Base-by-base conservation (phyloP, 495 filamentous ascomycete species). In the Venustampulla echinocandica region DNA sequence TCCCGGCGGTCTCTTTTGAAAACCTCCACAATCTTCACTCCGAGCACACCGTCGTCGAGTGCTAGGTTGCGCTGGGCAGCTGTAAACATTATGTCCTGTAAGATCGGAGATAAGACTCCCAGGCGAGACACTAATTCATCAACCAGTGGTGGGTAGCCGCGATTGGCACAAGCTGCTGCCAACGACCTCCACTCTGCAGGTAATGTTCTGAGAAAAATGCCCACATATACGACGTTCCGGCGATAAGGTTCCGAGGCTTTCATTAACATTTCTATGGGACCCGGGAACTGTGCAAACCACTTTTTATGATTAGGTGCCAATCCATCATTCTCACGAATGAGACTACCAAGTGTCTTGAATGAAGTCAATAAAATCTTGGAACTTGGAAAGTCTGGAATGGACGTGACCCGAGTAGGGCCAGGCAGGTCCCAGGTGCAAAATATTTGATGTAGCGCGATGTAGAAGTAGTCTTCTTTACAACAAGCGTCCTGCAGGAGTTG, bases 391-490 rank as follows among this genome's bases (percentile, higher is more conserved):
- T 52, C 57, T 42, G 9, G 44, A 40, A 53, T 50, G 13, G 6
- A 19, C 0, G 44, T n/a, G 25, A 59, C 21, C n/a, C 47, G 17
- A 4, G 28, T 22, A 4, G 13, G 34, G 15, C 41, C 17, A 21
- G 27, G 14, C 13, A 23, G 22, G 38, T 59, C 53, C 66, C 69
- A 74, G 11, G 74, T 54, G 56, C 78, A 83, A 57, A 76, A 86
- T 1, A 85, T 45, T 49, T 87, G 83, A 62, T 90, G 85, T 4
- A 87, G 56, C 10, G 67, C 67, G 40, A 88, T 36, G 55, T 82
- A 90, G 55, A 84, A 74, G 20, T 65, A 44, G 51, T 90, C 85
- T 9, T 69, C 59, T 0, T 61, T 36, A 2, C 40, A 7, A 52
- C 76, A 82, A 0, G 84, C 82, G n/a, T 79, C 64, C 3, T 38